Percentiles rank a stretch among this genome's conserved stretches.
phyloP scores from a whole-genome alignment of 2,329 filamentous ascomycete genomes.

The Dactylellina cionopaga region DNA sequence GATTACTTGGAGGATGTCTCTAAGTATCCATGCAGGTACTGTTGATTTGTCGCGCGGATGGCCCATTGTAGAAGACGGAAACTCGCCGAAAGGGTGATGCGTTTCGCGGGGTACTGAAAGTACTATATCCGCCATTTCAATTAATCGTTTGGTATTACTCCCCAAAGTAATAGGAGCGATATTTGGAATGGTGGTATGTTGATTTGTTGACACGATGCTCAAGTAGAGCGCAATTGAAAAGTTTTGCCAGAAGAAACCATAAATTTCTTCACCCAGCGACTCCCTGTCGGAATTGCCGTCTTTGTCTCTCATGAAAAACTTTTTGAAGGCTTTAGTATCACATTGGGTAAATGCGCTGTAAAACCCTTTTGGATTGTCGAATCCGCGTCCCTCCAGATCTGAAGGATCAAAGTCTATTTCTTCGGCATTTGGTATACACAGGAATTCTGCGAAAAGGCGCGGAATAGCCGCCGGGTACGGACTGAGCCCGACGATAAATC shows the following conservation, averaged over 20 bases:
- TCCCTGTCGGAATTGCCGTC: neutral
- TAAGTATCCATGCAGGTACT: neutral
- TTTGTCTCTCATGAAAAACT: neutral
- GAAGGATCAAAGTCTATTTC: neutral
- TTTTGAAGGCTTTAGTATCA: neutral
- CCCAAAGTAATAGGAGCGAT: too few species aligned
- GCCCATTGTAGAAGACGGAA: too few species aligned
- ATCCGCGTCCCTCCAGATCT: neutral
- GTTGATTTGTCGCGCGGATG: too few species aligned
- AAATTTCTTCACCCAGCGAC: neutral
- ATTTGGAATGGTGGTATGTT: too few species aligned
- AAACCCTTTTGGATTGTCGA: neutral
- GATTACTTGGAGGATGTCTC: neutral
- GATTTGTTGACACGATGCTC: neutral
- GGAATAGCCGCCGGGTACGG: slow-evolving; percentile 11
- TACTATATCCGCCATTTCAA: neutral
- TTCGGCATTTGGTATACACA: neutral
- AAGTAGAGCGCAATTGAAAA: slow-evolving; percentile 1
- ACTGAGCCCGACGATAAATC: neutral
- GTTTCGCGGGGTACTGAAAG: too few species aligned
- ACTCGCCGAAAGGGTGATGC: too few species aligned
- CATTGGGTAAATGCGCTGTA: neutral
- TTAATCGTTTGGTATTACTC: neutral
- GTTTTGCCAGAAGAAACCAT: slow-evolving; percentile 17
- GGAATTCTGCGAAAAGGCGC: neutral